Evolutionary conservation across 306 rosid species (phyloP).

Genomic region (Vigna unguiculata): DNA sequence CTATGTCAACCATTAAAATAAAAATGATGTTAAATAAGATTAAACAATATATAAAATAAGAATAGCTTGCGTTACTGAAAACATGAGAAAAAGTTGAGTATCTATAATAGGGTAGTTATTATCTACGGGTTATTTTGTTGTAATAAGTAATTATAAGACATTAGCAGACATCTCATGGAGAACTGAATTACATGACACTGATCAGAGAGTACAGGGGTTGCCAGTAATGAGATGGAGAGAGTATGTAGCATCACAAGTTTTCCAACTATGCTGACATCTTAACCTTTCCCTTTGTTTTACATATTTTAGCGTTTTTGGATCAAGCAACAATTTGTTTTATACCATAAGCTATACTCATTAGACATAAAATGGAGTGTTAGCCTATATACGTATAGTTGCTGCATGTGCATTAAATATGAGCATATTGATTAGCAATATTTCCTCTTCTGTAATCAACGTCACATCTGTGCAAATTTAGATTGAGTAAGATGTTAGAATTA

Average conservation of each 20-base stretch:
- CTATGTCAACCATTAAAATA: neutral
- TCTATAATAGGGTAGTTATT: neutral
- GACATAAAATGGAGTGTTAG: conserved; percentile 50
- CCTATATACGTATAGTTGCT: conserved; percentile 47
- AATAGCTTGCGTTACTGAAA: neutral
- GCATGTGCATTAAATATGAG: conserved; percentile 57
- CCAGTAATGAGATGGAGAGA: conserved; percentile 40
- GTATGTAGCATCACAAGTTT: conserved; percentile 46
- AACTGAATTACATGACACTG: conserved; percentile 12
- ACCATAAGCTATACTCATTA: conserved; percentile 35
- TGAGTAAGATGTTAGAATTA: conserved; percentile 37
- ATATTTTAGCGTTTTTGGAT: conserved; percentile 37
- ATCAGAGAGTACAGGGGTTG: conserved; percentile 27
- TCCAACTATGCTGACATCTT: conserved; percentile 42
- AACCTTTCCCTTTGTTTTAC: conserved; percentile 49
- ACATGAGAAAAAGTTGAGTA: conserved; percentile 4
- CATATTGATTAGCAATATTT: conserved; percentile 48
- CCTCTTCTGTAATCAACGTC: conserved; percentile 53
- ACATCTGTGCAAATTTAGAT: conserved; percentile 53
- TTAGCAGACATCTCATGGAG: conserved; percentile 7
- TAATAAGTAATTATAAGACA: neutral
- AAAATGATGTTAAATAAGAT: neutral
- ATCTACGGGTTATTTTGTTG: neutral
- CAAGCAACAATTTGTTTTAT: conserved; percentile 41
- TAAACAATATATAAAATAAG: neutral